Conservation (phyloP, 164 flowering plant genomes). For the Chimonanthus praecox region DNA sequence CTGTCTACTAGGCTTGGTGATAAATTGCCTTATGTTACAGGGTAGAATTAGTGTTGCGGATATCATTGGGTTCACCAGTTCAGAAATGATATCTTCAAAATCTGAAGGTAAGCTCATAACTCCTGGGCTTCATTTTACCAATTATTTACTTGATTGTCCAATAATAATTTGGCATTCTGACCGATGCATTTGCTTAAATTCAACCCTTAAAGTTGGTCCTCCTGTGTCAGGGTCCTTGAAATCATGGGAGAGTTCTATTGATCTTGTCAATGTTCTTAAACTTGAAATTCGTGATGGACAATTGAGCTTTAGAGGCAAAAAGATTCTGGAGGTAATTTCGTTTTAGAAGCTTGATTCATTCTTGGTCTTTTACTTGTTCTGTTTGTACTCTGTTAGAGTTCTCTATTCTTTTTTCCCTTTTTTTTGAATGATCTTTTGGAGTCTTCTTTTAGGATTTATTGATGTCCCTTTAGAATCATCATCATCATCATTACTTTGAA, state of each 20-base stretch:
- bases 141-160: background rate
- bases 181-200: background rate
- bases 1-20: background rate
- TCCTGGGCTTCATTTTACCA: no score
- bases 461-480: no score
- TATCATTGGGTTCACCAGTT: constrained; percentile 64
- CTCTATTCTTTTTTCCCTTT: background rate
- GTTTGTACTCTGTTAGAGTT: background rate
- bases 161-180: background rate
- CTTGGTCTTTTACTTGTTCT: background rate
- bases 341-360: background rate
- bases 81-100: constrained; percentile 63
- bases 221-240: constrained; percentile 46
- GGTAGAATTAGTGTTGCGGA: constrained; percentile 82
- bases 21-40: constrained; percentile 29
- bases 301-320: constrained; percentile 84
- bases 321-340: constrained; percentile 70
- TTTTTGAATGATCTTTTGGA: background rate
- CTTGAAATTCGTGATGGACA: constrained; percentile 96
- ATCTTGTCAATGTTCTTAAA: constrained; percentile 79
- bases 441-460: background rate
- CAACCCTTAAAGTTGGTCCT: background rate
- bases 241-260: constrained; percentile 76
- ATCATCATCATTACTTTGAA: no score
- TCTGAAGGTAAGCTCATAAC: constrained; percentile 46